These are phyloP conservation scores for Populus deltoides DNA, from an alignment of 345 rosid species.

Conservation along the genomic window DNA sequence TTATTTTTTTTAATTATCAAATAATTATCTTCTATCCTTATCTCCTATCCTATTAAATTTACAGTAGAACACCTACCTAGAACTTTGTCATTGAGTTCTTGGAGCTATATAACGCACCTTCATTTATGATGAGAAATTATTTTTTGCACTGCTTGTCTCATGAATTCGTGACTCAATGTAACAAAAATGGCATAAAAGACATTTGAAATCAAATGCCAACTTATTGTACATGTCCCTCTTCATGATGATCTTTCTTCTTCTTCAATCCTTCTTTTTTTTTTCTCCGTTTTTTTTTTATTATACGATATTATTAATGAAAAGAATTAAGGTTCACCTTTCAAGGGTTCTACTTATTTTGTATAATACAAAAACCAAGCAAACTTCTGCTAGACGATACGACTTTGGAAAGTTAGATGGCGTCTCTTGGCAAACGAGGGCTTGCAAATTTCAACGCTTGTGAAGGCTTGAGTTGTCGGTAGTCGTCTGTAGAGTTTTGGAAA, in stretches of 20 bases:
- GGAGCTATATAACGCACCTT: background rate
- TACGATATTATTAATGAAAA: background rate
- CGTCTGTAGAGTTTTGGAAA: background rate
- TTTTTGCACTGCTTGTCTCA: background rate
- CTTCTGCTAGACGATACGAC: background rate
- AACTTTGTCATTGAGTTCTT: background rate
- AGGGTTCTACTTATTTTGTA: background rate
- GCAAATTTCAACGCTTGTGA: background rate
- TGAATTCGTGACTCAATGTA: background rate
- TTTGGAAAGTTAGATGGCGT: background rate
- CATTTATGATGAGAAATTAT: background rate
- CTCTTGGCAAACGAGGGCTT: background rate
- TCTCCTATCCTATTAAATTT: too few species aligned
- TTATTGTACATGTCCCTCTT: background rate
- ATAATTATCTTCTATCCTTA: too few species aligned
- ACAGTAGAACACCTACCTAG: background rate
- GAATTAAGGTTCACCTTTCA: background rate
- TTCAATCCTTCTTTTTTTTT: background rate
- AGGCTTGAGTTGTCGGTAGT: background rate
- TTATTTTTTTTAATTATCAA: too few species aligned
- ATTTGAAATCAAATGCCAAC: background rate
- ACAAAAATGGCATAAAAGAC: background rate
- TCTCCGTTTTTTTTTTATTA: too few species aligned
- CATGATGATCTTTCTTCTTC: background rate
- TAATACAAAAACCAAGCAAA: background rate